A percentile compares a stretch with the other conserved stretches of the same genome.
Evolutionary conservation across 169 alveolate species (phyloP).

Genomic region (Plasmodium malariae): DNA sequence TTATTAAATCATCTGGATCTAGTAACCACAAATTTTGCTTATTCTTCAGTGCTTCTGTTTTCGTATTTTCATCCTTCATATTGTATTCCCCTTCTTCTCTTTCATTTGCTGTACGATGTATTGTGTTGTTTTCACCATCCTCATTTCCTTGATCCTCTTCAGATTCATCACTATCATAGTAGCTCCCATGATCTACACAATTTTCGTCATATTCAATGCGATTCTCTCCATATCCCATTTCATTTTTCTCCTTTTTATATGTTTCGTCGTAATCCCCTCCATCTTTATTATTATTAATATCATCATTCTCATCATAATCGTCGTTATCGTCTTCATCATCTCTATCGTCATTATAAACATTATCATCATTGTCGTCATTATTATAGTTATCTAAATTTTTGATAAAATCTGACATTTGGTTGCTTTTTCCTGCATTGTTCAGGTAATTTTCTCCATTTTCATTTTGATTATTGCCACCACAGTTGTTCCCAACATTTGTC

Average conservation of each 20-base stretch:
- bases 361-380: neutral
- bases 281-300: neutral
- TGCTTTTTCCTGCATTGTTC: neutral
- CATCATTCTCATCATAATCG: conserved; percentile 20
- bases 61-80: neutral
- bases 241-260: neutral
- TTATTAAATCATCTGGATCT: conserved; percentile 93
- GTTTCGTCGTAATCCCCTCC: neutral
- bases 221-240: neutral
- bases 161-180: conserved; percentile 21
- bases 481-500: conserved; percentile 20
- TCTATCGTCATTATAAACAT: neutral
- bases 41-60: conserved; percentile 5
- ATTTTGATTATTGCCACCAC: neutral
- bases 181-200: neutral
- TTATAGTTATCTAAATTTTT: conserved; percentile 1
- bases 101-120: neutral
- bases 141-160: conserved; percentile 30
- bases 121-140: neutral
- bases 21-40: conserved; percentile 89
- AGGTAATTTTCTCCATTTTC: neutral
- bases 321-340: neutral
- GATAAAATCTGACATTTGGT: neutral
- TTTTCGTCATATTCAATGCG: neutral
- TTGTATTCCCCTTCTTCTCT: conserved; percentile 6